Evolutionary conservation across 305 asterid genomes (phyloP), one percentile per base, ranked within the genome.

Genomic region (Ilex paraguariensis): DNA sequence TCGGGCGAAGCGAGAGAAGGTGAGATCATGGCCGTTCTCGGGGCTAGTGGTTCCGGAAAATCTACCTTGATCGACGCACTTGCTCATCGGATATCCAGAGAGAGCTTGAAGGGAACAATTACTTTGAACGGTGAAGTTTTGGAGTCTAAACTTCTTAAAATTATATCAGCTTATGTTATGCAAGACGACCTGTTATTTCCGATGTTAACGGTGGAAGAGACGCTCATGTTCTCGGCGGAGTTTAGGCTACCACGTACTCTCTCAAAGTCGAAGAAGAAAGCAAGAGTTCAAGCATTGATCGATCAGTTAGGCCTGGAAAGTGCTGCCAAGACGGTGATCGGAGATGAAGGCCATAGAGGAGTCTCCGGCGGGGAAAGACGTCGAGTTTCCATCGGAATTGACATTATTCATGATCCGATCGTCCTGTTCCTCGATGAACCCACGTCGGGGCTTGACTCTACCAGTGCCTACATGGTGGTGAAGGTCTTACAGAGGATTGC

Each of bases 401-500:
- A 66, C 31, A 77, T 83, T n/a, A 71, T 83, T 15, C 84, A 83
- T 72, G 83, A 77, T 30, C 84, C 87, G 0, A 74, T 82, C 10
- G 0, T 82, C 12, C 58, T 82, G 17, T 79, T 82, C 39, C 84
- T 82, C 3, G 82, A 82, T 16, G 82, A 82, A 46, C 85, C 83
- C 12, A 82, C 84, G 0, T 77, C 85, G 0, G 88, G 83, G 0
- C 71, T 82, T 3, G 86, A 77, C 31, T 77, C 85, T 4, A 77
- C 82, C 6, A 75, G 84, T 46, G 83, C 85, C 12, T 79, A 54
- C 66, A 79, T 69, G 77, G 84, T 82, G 64, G 82, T 82, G n/a
- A 82, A 79, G 66, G 87, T 82, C 13, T 57, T 82, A 46, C 82
- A 82, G 67, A 61, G 79, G 30, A 82, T 82, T 32, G 82, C 87